Percentiles rank a stretch among this genome's conserved stretches.
phyloP scores from a whole-genome alignment of 139 green algal genomes.

The Tetradesmus lagerheimii region DNA sequence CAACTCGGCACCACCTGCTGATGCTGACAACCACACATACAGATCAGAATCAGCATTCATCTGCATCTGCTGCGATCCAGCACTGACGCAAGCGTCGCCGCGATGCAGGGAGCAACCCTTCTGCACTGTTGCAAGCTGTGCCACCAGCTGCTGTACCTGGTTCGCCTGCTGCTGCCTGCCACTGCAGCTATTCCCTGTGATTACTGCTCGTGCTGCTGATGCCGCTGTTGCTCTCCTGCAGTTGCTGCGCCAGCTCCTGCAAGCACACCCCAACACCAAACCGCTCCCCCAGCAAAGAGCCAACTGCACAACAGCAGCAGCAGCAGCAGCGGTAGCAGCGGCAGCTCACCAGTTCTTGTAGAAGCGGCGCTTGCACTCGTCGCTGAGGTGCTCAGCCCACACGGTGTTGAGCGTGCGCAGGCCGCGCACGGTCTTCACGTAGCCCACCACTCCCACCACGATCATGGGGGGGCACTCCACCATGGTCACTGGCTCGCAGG shows the following conservation, averaged over 20 bases:
- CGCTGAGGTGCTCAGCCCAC: conserved; percentile 97
- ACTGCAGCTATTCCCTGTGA: background rate
- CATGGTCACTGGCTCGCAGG: conserved; percentile 97
- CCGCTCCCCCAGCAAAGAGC: background rate
- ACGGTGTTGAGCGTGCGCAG: conserved; percentile 95
- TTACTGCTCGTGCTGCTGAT: conserved; percentile 5
- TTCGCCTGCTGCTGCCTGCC: background rate
- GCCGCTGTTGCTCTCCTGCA: background rate
- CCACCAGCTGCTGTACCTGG: background rate
- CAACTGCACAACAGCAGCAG: background rate
- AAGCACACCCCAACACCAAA: background rate
- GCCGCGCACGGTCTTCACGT: conserved; percentile 95
- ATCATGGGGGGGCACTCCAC: conserved; percentile 97
- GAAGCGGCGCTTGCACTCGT: conserved; percentile 93
- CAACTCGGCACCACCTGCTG: too few relatives aligned
- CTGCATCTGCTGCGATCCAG: too few relatives aligned
- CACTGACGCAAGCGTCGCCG: background rate
- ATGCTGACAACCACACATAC: too few relatives aligned
- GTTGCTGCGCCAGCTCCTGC: conserved; percentile 3
- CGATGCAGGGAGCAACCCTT: background rate
- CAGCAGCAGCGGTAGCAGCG: background rate
- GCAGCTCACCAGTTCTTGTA: conserved; percentile 96
- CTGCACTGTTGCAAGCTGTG: background rate
- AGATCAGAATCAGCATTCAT: too few relatives aligned
- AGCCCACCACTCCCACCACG: conserved; percentile 98